Base-by-base conservation (phyloP, 495 filamentous ascomycete species). In the Hypoxylon intermedium region DNA sequence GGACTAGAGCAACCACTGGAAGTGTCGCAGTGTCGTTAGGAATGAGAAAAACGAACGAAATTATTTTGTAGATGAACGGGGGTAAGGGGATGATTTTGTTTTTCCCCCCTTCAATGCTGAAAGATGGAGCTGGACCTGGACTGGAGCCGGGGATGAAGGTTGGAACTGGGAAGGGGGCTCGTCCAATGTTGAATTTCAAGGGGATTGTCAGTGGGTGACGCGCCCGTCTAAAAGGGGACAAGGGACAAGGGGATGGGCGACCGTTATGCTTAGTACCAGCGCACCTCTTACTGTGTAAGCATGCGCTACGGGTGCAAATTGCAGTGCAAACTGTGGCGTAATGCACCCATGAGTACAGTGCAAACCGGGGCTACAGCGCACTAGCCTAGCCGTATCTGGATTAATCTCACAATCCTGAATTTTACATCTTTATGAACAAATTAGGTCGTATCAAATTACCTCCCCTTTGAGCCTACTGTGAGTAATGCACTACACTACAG, bases 81-180 rank as follows among this genome's bases (percentile, higher is more conserved):
- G 62, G 24, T 26, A 45, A 65, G 55, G 45, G 59, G 56, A 60
- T 53, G 62, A 52, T 60, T 65, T 65, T 60, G 62, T 56, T 60
- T 64, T 54, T 33, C 43, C 45, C 53, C 55, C 62, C 51, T 65
- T 59, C 61, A 45, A 46, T 65, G 50, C 45, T 56, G 51, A 55
- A 44, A 31, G 51, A 60, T 43, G 53, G 41, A 60, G 56, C 33
- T 60, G 31, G 56, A 40, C 40, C 12, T 15, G 24, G 7, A 4
- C 24, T 43, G 30, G 60, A 48, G 33, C 54, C 53, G 53, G 60
- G 59, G 38, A 46, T 52, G 36, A 7, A 26, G 24, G 24, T 26
- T 26, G 34, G n/a, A 37, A 37, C 31, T 34, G 18, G 13, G 55
- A 59, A 55, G 61, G 56, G 56, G 56, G 54, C 55, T 60, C 55